Conservation (phyloP, 495 filamentous ascomycete genomes). For the Elaphomyces granulatus region DNA sequence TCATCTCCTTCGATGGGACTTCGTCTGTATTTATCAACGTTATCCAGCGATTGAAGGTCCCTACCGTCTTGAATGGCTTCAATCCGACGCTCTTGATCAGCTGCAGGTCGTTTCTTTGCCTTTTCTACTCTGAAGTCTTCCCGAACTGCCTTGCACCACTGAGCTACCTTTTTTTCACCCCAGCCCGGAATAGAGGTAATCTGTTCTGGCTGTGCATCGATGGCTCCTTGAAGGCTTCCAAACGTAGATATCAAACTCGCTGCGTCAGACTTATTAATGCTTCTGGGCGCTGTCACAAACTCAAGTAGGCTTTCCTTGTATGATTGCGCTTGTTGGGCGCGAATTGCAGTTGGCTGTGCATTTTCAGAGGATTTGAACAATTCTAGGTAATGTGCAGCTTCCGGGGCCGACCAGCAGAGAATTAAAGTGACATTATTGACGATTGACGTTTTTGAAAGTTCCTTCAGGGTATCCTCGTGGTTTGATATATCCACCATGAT, state of each 20-base stretch:
- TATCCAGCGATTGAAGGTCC: constrained; percentile 23
- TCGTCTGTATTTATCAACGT: constrained; percentile 18
- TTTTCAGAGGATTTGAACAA: constrained; percentile 88
- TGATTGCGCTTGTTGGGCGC: constrained; percentile 61
- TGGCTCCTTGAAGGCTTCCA: constrained; percentile 68
- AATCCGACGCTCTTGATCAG: constrained; percentile 6
- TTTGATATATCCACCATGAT: constrained; percentile 88
- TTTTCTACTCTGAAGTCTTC: constrained; percentile 70
- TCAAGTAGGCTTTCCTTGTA: constrained; percentile 87
- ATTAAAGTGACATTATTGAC: constrained; percentile 87
- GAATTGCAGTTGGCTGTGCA: constrained; percentile 65
- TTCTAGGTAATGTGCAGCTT: constrained; percentile 86
- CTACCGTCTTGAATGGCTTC: constrained; percentile 11
- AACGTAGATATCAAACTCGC: constrained; percentile 76
- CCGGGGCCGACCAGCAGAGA: constrained; percentile 83
- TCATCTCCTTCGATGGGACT: constrained; percentile 20
- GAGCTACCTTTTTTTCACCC: constrained; percentile 87
- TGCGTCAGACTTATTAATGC: constrained; percentile 89
- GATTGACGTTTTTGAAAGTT: constrained; percentile 76
- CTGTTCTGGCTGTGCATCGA: constrained; percentile 81
- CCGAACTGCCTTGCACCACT: constrained; percentile 65
- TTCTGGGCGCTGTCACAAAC: constrained; percentile 78
- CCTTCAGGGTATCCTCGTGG: constrained; percentile 64
- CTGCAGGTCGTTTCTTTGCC: constrained; percentile 40
- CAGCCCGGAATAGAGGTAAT: constrained; percentile 70